Conservation (phyloP, 208 protist genomes). For the Leishmania braziliensis region DNA sequence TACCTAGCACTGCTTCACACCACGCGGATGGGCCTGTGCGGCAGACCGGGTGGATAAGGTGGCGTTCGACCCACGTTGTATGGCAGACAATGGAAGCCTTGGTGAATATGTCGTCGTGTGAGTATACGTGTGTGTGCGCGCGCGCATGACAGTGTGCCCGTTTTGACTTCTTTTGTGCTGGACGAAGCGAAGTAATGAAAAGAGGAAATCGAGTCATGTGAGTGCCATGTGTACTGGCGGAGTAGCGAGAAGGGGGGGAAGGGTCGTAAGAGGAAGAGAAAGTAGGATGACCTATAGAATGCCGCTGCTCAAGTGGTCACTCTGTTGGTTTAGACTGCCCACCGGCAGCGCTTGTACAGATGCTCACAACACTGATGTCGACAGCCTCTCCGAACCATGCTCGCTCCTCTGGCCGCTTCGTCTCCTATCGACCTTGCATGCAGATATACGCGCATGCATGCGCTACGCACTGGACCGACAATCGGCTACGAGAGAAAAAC, state of each 20-base stretch:
- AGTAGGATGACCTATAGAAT: not conserved
- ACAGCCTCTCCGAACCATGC: not conserved
- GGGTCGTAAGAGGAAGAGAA: too few species aligned
- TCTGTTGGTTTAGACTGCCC: not conserved
- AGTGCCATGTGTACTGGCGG: not conserved
- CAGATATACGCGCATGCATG: not conserved
- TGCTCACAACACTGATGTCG: not conserved
- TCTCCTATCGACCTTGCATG: not conserved
- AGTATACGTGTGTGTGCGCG: too few species aligned
- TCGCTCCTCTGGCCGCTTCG: not conserved
- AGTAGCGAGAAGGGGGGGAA: not conserved
- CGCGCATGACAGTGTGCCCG: not conserved
- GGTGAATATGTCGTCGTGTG: too few species aligned
- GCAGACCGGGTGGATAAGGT: too few species aligned
- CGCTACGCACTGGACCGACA: not conserved
- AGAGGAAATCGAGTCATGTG: not conserved
- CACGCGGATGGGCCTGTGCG: too few species aligned
- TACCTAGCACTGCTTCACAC: too few species aligned
- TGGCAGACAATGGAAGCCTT: too few species aligned
- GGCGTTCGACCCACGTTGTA: too few species aligned
- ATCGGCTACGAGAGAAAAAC: too few species aligned
- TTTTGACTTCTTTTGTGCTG: not conserved
- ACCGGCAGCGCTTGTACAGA: not conserved
- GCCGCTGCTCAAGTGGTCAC: not conserved
- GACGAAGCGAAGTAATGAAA: not conserved